Evolutionary conservation across 169 alveolate genomes (phyloP).

Genomic region (Amoebophrya sp.): DNA sequence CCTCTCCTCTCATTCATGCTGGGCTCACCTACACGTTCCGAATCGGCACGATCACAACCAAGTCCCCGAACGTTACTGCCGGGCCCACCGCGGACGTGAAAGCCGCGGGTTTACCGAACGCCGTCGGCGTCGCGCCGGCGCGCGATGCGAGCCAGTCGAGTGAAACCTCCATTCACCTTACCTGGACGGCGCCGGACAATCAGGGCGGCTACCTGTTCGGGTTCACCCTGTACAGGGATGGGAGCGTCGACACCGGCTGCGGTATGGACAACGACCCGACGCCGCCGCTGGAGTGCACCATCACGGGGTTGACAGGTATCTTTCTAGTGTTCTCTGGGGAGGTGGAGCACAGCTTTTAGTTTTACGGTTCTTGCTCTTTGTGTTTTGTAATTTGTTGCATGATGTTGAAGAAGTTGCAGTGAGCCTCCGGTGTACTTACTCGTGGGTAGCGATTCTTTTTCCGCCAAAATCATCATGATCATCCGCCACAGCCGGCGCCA

Average conservation of each 20-base stretch:
- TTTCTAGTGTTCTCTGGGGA: too few species aligned
- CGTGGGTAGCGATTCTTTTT: too few species aligned
- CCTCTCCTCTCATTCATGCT: not conserved
- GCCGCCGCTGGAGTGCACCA: not conserved
- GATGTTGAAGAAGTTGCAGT: too few species aligned
- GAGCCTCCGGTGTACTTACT: too few species aligned
- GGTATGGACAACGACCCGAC: not conserved
- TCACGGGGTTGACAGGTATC: not conserved
- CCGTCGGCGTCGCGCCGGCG: not conserved
- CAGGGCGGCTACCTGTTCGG: not conserved
- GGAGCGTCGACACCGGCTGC: not conserved
- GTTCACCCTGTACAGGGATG: not conserved
- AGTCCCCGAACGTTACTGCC: not conserved
- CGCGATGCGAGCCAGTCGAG: not conserved
- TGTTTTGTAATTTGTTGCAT: too few species aligned
- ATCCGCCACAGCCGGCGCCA: too few species aligned
- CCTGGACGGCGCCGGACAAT: not conserved
- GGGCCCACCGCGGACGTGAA: not conserved
- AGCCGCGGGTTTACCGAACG: not conserved
- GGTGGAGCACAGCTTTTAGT: not conserved
- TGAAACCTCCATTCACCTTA: not conserved
- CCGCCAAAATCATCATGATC: too few species aligned
- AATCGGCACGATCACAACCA: not conserved
- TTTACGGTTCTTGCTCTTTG: too few species aligned
- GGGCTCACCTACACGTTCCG: not conserved